Base-by-base conservation (phyloP, 2,329 filamentous ascomycete genomes). In the Stemphylium beticola region DNA sequence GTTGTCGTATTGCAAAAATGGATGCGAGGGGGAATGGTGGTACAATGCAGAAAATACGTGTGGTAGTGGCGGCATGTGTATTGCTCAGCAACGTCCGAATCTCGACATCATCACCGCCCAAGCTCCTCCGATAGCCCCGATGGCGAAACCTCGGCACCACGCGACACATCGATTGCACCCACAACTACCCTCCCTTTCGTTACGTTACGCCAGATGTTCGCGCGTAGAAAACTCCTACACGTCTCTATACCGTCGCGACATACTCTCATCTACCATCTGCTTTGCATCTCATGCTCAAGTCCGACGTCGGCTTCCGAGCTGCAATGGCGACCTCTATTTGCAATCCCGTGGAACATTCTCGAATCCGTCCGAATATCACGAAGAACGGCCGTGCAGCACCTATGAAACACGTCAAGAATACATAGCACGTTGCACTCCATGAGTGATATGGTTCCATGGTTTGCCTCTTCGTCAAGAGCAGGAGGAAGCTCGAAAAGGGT, bases 51-150 rank as follows among this genome's bases (percentile, higher is more conserved):
- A n/a, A 48, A 42, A 29, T n/a, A 38, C 40, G 45, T 20, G 49
- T 26, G 57, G 34, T 32, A 45, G 60, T 64, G 38, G 60, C 52
- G 64, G 60, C 58, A 48, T 49, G 24, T 54, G 56, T 46, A 62
- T 53, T 62, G 61, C 57, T 66, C 55, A 63, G 61, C 62, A 62
- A 57, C 58, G 36, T 53, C 50, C 33, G 59, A 57, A 61, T 66
- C 62, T 60, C 58, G 62, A 63, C 65, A 65, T 67, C 65, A 66
- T 65, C 59, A 58, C 37, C 46, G 44, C 32, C 46, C 53, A 60
- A 68, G 60, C 65, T 70, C 61, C 66, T 53, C 43, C 53, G 45
- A 47, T 47, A 54, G 43, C 46, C 38, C 54, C 60, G 46, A 62
- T 55, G 58, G 60, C 58, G 39, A 54, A 60, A 54, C 58, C 58